Evolutionary conservation across 352 stramenopile species (phyloP).

Genomic region (Globisporangium spinosum): DNA sequence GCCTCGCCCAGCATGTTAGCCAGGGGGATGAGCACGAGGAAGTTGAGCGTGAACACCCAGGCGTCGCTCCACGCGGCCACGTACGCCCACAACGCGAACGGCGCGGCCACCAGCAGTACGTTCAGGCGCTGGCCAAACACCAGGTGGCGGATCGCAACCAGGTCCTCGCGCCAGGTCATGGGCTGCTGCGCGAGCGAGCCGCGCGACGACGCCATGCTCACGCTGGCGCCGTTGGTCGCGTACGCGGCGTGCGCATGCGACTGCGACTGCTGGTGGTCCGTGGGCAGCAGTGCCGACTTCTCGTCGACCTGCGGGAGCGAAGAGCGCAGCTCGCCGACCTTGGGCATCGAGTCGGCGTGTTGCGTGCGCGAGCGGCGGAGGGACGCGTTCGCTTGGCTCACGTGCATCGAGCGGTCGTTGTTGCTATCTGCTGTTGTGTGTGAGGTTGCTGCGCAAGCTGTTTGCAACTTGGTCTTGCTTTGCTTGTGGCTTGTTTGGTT

Average conservation of each 20-base stretch:
- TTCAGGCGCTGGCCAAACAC: constrained; percentile 61
- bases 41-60: constrained; percentile 94
- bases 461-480: no score
- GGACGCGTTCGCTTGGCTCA: constrained; percentile 52
- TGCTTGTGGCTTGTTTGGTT: not conserved
- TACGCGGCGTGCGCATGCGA: constrained; percentile 21
- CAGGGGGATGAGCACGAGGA: constrained; percentile 95
- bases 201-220: constrained; percentile 36
- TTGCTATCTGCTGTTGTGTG: not conserved
- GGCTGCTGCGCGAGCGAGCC: not conserved
- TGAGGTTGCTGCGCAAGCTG: not conserved
- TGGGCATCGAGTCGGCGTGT: constrained; percentile 26
- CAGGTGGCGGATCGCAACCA: constrained; percentile 38
- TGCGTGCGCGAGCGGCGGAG: constrained; percentile 50
- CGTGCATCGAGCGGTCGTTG: constrained; percentile 43
- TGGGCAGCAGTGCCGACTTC: constrained; percentile 15
- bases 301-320: constrained; percentile 9
- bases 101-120: constrained; percentile 52
- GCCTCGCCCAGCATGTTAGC: constrained; percentile 95
- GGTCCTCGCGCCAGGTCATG: constrained; percentile 32
- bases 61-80: constrained; percentile 58
- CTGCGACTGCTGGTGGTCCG: not conserved
- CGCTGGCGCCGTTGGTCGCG: constrained; percentile 21
- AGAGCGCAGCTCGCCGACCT: constrained; percentile 11
- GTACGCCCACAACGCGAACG: constrained; percentile 69